Evolutionary conservation across 2,329 filamentous ascomycete species (phyloP).

Genomic region (Penicillium sp.): DNA sequence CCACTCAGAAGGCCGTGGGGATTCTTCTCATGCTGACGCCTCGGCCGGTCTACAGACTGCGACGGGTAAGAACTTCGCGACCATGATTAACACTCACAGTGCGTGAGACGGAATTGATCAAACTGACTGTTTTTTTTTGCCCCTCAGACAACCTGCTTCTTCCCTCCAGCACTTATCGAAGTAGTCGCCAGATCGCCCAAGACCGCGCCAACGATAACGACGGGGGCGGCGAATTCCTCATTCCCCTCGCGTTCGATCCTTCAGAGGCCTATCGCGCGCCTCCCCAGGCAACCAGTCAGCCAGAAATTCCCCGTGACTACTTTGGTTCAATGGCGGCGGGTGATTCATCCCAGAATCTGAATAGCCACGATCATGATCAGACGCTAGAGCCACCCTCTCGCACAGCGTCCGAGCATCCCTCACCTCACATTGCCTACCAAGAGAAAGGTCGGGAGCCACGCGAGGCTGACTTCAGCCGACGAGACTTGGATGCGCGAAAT

Average conservation of each 20-base stretch:
- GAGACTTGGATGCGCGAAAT: conserved; percentile 22
- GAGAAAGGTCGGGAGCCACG: conserved; percentile 67
- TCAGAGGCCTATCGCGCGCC: conserved; percentile 51
- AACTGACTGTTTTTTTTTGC: conserved; percentile 1
- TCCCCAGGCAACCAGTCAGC: conserved; percentile 46
- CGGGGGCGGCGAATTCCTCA: conserved; percentile 63
- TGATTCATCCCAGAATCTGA: conserved; percentile 21
- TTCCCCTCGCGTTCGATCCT: conserved; percentile 68
- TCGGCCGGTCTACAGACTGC: conserved; percentile 22
- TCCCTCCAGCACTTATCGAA: conserved; percentile 70
- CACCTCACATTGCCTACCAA: conserved; percentile 88
- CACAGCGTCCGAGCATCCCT: conserved; percentile 47
- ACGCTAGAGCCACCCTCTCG: conserved; percentile 16
- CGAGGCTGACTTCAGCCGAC: conserved; percentile 33
- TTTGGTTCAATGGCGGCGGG: conserved; percentile 39
- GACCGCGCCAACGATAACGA: conserved; percentile 52
- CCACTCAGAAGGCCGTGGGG: conserved; percentile 17
- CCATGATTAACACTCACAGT: background rate
- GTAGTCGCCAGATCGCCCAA: conserved; percentile 60
- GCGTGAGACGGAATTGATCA: background rate
- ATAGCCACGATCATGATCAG: conserved; percentile 18
- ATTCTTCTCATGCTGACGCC: conserved; percentile 20
- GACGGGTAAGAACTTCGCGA: conserved; percentile 25
- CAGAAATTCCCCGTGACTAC: conserved; percentile 51
- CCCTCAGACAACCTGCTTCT: conserved; percentile 57